Conservation (phyloP, 805 yeast species). For the Wickerhamiella hasegawae region DNA sequence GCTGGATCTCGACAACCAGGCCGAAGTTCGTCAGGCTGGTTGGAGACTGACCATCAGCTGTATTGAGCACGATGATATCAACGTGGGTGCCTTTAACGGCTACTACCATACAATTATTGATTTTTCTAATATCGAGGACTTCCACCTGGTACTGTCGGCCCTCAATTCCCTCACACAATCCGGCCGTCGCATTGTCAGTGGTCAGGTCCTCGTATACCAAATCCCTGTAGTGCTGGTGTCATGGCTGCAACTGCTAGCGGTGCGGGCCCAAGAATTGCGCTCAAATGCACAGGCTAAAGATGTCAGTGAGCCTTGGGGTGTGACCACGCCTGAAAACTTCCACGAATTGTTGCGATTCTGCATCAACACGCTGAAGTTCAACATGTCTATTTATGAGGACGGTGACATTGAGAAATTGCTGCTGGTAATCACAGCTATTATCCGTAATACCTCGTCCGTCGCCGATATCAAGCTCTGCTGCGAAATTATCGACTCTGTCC, state of each 20-base stretch:
- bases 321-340: constrained; percentile 16
- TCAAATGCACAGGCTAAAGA: constrained; percentile 15
- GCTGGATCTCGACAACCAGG: constrained; percentile 25
- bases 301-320: constrained; percentile 18
- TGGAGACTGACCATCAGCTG: constrained; percentile 40
- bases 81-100: constrained; percentile 32
- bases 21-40: constrained; percentile 31
- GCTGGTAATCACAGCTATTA: constrained; percentile 23
- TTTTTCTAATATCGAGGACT: constrained; percentile 32
- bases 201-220: constrained; percentile 24
- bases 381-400: constrained; percentile 30
- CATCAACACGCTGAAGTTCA: constrained; percentile 32
- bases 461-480: constrained; percentile 26
- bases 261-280: constrained; percentile 19
- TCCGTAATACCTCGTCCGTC: constrained; percentile 26
- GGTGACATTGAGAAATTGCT: constrained; percentile 24
- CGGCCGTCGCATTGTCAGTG: constrained; percentile 24
- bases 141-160: constrained; percentile 33
- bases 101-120: constrained; percentile 49
- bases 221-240: constrained; percentile 24
- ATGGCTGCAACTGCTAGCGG: constrained; percentile 24
- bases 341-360: constrained; percentile 25
- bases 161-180: constrained; percentile 32
- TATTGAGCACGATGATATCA: constrained; percentile 34
- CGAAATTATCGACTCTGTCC: constrained; percentile 28